Evolutionary conservation across 495 filamentous ascomycete genomes (phyloP).

Genomic region (Aspergillus funiculosus): DNA sequence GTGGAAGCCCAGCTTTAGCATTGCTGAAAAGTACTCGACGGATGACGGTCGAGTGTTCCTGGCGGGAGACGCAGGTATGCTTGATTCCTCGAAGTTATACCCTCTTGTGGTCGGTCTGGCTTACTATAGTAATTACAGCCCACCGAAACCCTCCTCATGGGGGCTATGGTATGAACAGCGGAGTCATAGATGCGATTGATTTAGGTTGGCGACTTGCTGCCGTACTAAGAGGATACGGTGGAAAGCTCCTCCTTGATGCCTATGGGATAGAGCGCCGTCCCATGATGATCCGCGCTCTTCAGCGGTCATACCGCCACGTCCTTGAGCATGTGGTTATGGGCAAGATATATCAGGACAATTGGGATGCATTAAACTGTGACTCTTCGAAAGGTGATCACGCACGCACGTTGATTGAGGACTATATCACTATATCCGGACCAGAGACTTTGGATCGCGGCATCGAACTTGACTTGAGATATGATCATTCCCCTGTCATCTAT

Average conservation of each 20-base stretch:
- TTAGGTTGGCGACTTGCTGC: conserved; percentile 30
- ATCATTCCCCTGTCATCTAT: conserved; percentile 17
- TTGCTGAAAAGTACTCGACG: conserved; percentile 16
- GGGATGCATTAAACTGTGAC: neutral
- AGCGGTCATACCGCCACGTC: conserved; percentile 2
- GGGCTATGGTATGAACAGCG: conserved; percentile 33
- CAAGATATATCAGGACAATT: neutral
- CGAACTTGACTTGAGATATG: conserved; percentile 26
- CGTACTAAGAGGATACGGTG: conserved; percentile 22
- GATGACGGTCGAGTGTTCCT: conserved; percentile 41
- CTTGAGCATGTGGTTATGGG: conserved; percentile 1
- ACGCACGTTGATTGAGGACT: conserved; percentile 3
- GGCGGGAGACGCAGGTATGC: conserved; percentile 43
- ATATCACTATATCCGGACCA: conserved; percentile 9
- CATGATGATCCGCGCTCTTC: conserved; percentile 1
- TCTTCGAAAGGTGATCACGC: neutral
- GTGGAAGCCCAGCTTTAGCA: conserved; percentile 21
- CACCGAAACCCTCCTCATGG: conserved; percentile 47
- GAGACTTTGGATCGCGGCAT: conserved; percentile 25
- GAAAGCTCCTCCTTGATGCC: conserved; percentile 12
- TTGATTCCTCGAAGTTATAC: neutral
- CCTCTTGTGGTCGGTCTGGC: neutral
- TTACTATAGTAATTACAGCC: conserved; percentile 21
- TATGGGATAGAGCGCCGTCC: conserved; percentile 25
- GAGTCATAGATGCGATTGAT: conserved; percentile 26